A percentile compares a stretch with the other conserved stretches of the same genome.
Evolutionary conservation across 1,284 basidiomycete species (phyloP).

Genomic region (Phylloporus sp.): DNA sequence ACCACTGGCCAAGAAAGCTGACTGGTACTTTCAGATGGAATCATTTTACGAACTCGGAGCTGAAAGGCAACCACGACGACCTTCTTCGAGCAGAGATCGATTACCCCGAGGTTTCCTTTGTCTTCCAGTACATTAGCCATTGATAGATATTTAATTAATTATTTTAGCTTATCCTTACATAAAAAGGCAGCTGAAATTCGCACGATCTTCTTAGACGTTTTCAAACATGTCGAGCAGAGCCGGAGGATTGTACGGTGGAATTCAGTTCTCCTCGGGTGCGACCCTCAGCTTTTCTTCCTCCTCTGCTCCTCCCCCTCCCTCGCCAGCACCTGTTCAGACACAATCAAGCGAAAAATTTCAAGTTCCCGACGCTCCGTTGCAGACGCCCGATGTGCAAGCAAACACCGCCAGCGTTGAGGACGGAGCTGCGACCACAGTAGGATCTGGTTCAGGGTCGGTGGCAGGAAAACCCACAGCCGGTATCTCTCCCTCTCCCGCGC

Average conservation of each 20-base stretch:
- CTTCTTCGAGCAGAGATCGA: slow-evolving; percentile 91
- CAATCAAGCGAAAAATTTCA: slow-evolving; percentile 26
- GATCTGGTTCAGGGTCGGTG: slow-evolving; percentile 45
- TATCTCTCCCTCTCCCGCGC: slow-evolving; percentile 63
- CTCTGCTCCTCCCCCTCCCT: slow-evolving; percentile 23
- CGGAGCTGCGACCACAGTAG: slow-evolving; percentile 29
- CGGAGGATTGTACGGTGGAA: slow-evolving; percentile 82
- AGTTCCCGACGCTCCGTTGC: slow-evolving; percentile 16
- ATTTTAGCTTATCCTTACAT: background rate
- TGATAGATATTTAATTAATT: slow-evolving; percentile 35
- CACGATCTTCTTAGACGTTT: slow-evolving; percentile 24
- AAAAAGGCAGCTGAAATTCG: slow-evolving; percentile 14
- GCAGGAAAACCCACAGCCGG: slow-evolving; percentile 79
- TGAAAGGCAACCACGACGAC: slow-evolving; percentile 95
- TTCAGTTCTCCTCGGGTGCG: slow-evolving; percentile 75
- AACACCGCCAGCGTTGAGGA: slow-evolving; percentile 32
- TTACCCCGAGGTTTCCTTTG: slow-evolving; percentile 86
- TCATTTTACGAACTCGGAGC: slow-evolving; percentile 89
- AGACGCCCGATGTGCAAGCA: slow-evolving; percentile 25
- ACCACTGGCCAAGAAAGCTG: slow-evolving; percentile 9
- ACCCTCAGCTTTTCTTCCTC: slow-evolving; percentile 48
- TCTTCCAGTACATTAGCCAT: slow-evolving; percentile 92
- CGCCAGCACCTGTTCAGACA: slow-evolving; percentile 15
- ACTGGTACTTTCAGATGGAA: slow-evolving; percentile 80
- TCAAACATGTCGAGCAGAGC: slow-evolving; percentile 74